Conservation (phyloP, 2,329 filamentous ascomycete genomes). For the Colletotrichum sp. region DNA sequence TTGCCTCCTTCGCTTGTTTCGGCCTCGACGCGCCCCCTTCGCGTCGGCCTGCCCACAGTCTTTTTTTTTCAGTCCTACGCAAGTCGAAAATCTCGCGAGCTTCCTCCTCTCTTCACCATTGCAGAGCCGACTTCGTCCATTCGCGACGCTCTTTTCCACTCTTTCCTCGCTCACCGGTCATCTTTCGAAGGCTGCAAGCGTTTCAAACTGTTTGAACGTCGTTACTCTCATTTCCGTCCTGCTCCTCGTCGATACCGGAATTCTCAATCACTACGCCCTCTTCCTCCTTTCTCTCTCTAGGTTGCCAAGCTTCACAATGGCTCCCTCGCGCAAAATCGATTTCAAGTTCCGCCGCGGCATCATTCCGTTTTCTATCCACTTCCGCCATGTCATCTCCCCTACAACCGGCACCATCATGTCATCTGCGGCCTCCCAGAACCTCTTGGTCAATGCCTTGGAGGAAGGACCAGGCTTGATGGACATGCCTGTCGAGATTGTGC, state of each 20-base stretch:
- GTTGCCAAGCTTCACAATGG: background rate
- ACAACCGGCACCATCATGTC: background rate
- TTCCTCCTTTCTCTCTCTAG: background rate
- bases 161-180: too few species aligned
- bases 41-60: background rate
- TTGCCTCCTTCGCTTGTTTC: background rate
- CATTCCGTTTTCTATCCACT: background rate
- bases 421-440: background rate
- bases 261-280: background rate
- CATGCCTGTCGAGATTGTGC: background rate
- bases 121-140: background rate
- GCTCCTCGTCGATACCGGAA: background rate
- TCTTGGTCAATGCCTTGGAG: background rate
- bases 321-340: background rate
- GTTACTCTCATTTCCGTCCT: background rate
- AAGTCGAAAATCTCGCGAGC: background rate
- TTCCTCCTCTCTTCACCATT: background rate
- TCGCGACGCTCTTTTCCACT: background rate
- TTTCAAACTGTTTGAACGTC: background rate
- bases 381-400: background rate
- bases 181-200: background rate
- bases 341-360: background rate
- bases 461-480: background rate
- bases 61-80: background rate
- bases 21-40: background rate